A percentile compares a stretch with the other conserved stretches of the same genome.
Evolutionary conservation across 768 basidiomycete genomes (phyloP).

Genomic region (Kwoniella mangroviensis): DNA sequence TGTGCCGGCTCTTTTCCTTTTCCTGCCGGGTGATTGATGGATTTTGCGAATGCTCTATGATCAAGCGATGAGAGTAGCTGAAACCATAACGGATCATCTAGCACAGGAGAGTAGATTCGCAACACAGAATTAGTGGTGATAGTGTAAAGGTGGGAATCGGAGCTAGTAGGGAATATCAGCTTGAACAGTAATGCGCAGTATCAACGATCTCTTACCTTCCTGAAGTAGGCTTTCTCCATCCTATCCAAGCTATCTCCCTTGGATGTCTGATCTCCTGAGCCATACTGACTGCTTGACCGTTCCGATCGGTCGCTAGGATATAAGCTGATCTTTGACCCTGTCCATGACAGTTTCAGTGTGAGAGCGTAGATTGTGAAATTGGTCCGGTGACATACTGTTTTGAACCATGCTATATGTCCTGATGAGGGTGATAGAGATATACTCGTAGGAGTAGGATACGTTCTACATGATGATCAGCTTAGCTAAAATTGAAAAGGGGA

Average conservation of each 20-base stretch:
- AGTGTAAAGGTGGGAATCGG: slow-evolving; percentile 67
- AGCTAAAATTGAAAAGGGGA: background rate
- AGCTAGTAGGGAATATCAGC: slow-evolving; percentile 30
- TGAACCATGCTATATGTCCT: slow-evolving; percentile 44
- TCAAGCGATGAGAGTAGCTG: slow-evolving; percentile 84
- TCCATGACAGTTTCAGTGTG: background rate
- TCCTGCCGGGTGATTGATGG: slow-evolving; percentile 52
- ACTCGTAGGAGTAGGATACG: slow-evolving; percentile 25
- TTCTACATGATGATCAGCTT: slow-evolving; percentile 14
- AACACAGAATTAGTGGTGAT: slow-evolving; percentile 80
- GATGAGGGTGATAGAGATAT: slow-evolving; percentile 33
- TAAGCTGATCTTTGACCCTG: slow-evolving; percentile 34
- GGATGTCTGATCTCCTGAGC: slow-evolving; percentile 50
- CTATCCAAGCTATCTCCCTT: slow-evolving; percentile 42
- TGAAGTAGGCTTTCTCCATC: slow-evolving; percentile 43
- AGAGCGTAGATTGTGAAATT: background rate
- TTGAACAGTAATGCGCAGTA: background rate
- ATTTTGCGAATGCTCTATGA: slow-evolving; percentile 66
- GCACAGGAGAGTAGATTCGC: slow-evolving; percentile 82
- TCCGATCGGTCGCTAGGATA: slow-evolving; percentile 34
- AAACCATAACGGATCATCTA: slow-evolving; percentile 80
- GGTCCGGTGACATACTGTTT: slow-evolving; percentile 13
- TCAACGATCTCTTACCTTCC: slow-evolving; percentile 5
- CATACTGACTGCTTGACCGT: slow-evolving; percentile 30
- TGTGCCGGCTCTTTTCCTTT: slow-evolving; percentile 35